These are phyloP conservation scores for Cerioporus squamosus DNA, from an alignment of 1,284 basidiomycete genomes.

Conservation along the genomic window DNA sequence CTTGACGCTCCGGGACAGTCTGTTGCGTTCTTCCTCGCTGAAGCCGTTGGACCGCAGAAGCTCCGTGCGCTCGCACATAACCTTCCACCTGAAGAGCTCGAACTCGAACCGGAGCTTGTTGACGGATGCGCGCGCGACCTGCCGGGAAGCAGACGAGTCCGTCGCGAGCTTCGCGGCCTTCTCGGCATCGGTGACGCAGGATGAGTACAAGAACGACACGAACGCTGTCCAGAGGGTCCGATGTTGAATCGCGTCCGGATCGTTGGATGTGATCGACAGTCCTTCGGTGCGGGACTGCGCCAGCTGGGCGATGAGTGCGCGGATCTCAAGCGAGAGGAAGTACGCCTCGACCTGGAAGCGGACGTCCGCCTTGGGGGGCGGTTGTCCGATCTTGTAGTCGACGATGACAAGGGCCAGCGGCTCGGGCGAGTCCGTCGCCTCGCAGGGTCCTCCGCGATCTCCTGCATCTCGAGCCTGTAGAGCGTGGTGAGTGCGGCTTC, in stretches of 20 bases:
- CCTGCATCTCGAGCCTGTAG: constrained; percentile 51
- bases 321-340: constrained; percentile 49
- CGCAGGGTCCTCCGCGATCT: constrained; percentile 36
- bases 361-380: constrained; percentile 55
- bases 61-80: constrained; percentile 25
- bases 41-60: background rate
- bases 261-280: too few species aligned
- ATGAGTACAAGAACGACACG: constrained; percentile 43
- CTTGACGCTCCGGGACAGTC: constrained; percentile 22
- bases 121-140: constrained; percentile 38
- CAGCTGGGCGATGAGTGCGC: constrained; percentile 46
- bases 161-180: constrained; percentile 42
- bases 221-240: constrained; percentile 34
- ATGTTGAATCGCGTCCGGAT: background rate
- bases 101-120: constrained; percentile 42
- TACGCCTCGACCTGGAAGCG: constrained; percentile 61
- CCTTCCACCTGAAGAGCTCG: constrained; percentile 39
- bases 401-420: constrained; percentile 50
- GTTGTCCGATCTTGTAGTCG: constrained; percentile 54
- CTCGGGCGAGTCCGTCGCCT: constrained; percentile 44
- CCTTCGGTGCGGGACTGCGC: too few species aligned
- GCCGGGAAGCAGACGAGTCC: constrained; percentile 41
- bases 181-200: constrained; percentile 45
- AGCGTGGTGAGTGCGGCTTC: constrained; percentile 54
- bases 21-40: constrained; percentile 7